Evolutionary conservation across 805 yeast species (phyloP), one percentile per base, ranked within the genome.

Genomic region (Saturnispora sanitii): DNA sequence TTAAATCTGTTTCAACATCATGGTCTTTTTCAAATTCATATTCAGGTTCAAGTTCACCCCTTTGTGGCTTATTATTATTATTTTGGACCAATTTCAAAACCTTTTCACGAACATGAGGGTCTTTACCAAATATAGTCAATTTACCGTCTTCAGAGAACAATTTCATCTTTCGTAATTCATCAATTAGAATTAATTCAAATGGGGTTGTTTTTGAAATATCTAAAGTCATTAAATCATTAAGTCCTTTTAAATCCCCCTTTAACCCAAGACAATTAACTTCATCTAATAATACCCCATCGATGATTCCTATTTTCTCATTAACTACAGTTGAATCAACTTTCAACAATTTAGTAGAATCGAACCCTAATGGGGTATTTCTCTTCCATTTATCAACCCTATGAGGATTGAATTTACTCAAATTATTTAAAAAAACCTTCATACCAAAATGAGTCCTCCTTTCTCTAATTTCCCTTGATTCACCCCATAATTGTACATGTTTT

Each of bases 201-300:
- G 26, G 35, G 11, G 49, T 43, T 8, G 39, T 13, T 9, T 17
- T 27, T 17, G 45, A 44, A 13, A 46, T 27, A 37, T 43, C 45
- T 6, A 44, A 29, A 2, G 43, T 38, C 12, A 41, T 22, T 16
- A 45, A 33, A 16, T 33, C 17, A 9, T 29, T 30, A 17, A 33
- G 35, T 12, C 37, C 17, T 21, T 23, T 13, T 26, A 31, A n/a
- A 21, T 27, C 23, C 19, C 26, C 25, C n/a, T 26, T 7, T n/a
- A 33, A 31, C 21, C 12, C 21, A 17, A 31, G 5, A 22, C 18
- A 9, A 13, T 37, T 25, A 12, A 31, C 36, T 6, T 20, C 26
- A 21, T 25, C 31, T 33, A 34, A 17, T 1, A 17, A 9, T 27
- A 35, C 20, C 35, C 17, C 18, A 34, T 15, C 38, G n/a, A n/a